Evolutionary conservation across 2,329 filamentous ascomycete species (phyloP), one percentile per base, ranked within the genome.

Genomic region (Xylaria arbuscula): DNA sequence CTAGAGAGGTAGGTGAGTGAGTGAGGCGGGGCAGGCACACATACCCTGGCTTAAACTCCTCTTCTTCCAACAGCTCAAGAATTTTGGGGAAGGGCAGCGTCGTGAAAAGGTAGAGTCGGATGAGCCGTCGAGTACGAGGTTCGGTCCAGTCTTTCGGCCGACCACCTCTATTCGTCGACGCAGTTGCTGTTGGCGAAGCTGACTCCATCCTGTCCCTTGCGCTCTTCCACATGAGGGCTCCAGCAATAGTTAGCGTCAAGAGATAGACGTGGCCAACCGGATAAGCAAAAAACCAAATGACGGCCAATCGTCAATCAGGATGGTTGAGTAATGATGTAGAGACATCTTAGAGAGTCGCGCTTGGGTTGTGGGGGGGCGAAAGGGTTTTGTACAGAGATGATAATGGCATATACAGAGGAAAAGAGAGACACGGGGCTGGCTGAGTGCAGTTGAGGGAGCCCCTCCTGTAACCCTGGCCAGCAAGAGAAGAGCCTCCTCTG

Each of bases 71-170:
- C 13, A 84, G 78, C 15, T 82, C 81, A 65, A 89, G 80, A 15
- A 85, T 80, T 10, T 81, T 78, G 2, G 83, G 78, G 15, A 88
- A 78, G 1, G 83, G 82, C 5, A 89, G 79, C 0, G 80, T 86
- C 0, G 86, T 89, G 73, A 86, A 88, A 64, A 88, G 78, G 70
- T 89, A 89, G 8, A 89, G 82, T 8, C 87, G 81, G 8, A 84
- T 81, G 65, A 89, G 79, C 75, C 86, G 86, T 50, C 87, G 83
- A 71, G 84, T 83, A 5, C 84, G 82, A 2, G 84, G 84, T 15
- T 81, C 76, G 10, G 83, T 87, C 87, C 87, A 89, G 70, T 87
- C 82, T 48, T 85, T 83, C 2, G 87, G 87, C 15, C 87, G 84
- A 15, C 87, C 87, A 24, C 77, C 77, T 68, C 73, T 72, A 58